Conservation (phyloP, 305 asterid genomes). For the Lippia alba region DNA sequence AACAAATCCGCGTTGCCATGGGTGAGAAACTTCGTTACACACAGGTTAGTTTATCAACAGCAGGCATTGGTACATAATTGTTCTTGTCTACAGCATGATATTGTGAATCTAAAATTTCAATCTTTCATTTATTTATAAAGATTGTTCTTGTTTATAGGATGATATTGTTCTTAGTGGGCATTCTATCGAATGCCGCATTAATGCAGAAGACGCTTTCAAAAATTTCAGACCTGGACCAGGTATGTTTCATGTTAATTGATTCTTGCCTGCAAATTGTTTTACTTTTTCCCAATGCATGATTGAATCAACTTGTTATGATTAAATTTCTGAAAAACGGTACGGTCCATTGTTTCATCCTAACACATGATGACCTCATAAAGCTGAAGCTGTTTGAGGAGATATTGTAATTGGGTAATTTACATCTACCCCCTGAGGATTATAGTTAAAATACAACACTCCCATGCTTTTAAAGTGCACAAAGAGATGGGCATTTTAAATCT, state of each 20-base stretch:
- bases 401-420: no score
- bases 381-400: no score
- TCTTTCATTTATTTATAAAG: slow-evolving; percentile 1
- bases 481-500: no score
- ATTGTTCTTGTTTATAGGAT: slow-evolving; percentile 53
- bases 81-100: no score
- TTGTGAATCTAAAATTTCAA: not conserved
- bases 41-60: slow-evolving; percentile 46
- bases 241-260: slow-evolving; percentile 34
- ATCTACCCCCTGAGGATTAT: no score
- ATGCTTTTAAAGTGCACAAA: no score
- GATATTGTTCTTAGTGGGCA: slow-evolving; percentile 93
- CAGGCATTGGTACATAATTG: no score
- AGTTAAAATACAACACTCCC: no score
- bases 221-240: slow-evolving; percentile 99
- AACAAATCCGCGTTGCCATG: slow-evolving; percentile 91
- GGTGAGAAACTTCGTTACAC: slow-evolving; percentile 86
- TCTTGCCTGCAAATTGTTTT: slow-evolving; percentile 14
- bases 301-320: slow-evolving; percentile 6
- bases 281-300: not conserved
- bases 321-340: not conserved
- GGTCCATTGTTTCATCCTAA: not conserved
- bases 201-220: slow-evolving; percentile 99
- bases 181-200: slow-evolving; percentile 96
- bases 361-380: no score